phyloP scores from a whole-genome alignment of 768 basidiomycete species.

The Agaricus bisporus region DNA sequence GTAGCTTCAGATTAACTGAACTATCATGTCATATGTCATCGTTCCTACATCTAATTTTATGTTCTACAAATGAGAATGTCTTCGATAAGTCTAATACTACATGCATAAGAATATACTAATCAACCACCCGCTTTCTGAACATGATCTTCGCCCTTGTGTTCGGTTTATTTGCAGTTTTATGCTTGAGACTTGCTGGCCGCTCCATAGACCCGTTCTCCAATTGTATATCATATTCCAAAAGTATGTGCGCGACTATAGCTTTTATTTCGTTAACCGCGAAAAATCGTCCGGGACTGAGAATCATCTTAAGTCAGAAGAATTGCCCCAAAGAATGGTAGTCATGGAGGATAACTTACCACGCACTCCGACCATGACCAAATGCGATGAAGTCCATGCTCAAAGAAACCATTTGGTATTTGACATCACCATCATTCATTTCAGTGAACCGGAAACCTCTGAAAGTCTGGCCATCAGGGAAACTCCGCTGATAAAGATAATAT shows the following conservation, averaged over 20 bases:
- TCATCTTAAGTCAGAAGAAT: constrained; percentile 31
- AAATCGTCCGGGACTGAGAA: constrained; percentile 34
- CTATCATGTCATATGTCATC: too few relatives aligned
- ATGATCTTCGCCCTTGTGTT: constrained; percentile 5
- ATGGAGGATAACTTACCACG: constrained; percentile 17
- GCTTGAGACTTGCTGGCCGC: background rate
- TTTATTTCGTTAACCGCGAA: constrained; percentile 34
- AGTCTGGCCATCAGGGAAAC: constrained; percentile 20
- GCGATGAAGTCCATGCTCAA: constrained; percentile 18
- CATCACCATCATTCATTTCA: constrained; percentile 19
- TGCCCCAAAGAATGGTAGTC: constrained; percentile 28
- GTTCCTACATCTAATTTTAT: too few relatives aligned
- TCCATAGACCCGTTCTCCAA: constrained; percentile 6
- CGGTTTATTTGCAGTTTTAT: background rate
- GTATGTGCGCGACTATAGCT: constrained; percentile 27
- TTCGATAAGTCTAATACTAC: too few relatives aligned
- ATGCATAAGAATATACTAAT: too few relatives aligned
- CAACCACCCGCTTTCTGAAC: constrained; percentile 8
- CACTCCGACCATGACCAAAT: constrained; percentile 26
- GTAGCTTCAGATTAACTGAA: too few relatives aligned
- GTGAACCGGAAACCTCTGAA: constrained; percentile 37
- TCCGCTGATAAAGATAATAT: background rate
- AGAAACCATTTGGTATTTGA: constrained; percentile 24
- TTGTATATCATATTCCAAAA: constrained; percentile 34
- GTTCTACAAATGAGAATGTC: too few relatives aligned